phyloP scores from a whole-genome alignment of 306 rosid genomes.

The Bauhinia variegata region DNA sequence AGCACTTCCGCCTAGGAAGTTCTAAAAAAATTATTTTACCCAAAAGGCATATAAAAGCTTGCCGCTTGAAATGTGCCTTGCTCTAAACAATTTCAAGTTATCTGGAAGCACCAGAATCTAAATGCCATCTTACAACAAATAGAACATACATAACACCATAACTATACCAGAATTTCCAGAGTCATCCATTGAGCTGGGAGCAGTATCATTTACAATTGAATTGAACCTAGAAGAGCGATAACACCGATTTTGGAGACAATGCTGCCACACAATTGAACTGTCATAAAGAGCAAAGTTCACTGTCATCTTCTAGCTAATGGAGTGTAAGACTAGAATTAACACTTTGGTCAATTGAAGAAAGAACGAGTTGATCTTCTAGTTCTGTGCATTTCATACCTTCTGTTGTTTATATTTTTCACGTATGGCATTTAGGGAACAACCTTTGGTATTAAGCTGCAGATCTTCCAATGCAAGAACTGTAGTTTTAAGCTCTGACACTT shows the following conservation, averaged over 20 bases:
- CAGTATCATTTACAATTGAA: conserved; percentile 41
- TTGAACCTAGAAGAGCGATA: conserved; percentile 56
- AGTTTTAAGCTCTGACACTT: conserved; percentile 62
- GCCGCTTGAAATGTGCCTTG: conserved; percentile 34
- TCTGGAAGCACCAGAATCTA: conserved; percentile 55
- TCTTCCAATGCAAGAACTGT: conserved; percentile 70
- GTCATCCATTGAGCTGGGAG: conserved; percentile 14
- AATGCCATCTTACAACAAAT: conserved; percentile 34
- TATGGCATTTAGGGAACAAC: conserved; percentile 60
- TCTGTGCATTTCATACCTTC: conserved; percentile 53
- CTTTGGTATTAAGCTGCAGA: conserved; percentile 66
- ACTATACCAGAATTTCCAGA: conserved; percentile 27
- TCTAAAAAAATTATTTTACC: conserved; percentile 37
- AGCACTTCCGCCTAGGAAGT: conserved; percentile 33
- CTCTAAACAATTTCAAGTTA: conserved; percentile 42
- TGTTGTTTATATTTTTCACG: conserved; percentile 77
- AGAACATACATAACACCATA: conserved; percentile 23
- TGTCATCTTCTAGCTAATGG: conserved; percentile 21
- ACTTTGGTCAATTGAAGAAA: background rate
- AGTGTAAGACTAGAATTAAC: background rate
- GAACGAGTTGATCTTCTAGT: background rate
- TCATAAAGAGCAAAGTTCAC: conserved; percentile 37
- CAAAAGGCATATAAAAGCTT: conserved; percentile 18
- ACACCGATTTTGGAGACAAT: conserved; percentile 53
- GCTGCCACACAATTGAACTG: conserved; percentile 81